Evolutionary conservation across 805 yeast genomes (phyloP).

Genomic region (Lipomyces anomalus): DNA sequence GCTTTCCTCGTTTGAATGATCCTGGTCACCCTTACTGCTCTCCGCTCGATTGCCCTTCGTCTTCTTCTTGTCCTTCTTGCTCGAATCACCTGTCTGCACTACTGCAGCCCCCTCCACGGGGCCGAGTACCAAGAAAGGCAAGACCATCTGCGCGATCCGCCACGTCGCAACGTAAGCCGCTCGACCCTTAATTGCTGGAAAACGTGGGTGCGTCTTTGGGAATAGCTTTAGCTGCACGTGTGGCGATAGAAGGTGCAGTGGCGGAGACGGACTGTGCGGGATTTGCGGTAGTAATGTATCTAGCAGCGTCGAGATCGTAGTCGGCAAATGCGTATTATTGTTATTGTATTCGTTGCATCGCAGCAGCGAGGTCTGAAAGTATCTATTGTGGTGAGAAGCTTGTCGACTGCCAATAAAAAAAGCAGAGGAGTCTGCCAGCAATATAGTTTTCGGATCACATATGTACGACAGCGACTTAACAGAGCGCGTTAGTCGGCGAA

Average conservation of each 20-base stretch:
- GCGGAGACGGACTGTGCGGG: slow-evolving; percentile 12
- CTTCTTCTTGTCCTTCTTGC: background rate
- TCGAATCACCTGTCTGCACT: background rate
- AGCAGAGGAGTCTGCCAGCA: too few relatives aligned
- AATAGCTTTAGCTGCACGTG: slow-evolving; percentile 20
- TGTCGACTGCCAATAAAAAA: too few relatives aligned
- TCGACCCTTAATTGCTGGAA: slow-evolving; percentile 20
- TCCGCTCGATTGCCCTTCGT: slow-evolving; percentile 1
- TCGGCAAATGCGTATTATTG: too few relatives aligned
- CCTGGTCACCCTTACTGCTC: background rate
- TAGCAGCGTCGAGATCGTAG: background rate
- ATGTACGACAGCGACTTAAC: too few relatives aligned
- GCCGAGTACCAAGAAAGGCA: slow-evolving; percentile 20
- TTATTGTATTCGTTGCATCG: too few relatives aligned
- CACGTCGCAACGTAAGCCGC: slow-evolving; percentile 19
- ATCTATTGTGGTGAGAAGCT: too few relatives aligned
- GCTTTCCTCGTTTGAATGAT: slow-evolving; percentile 1
- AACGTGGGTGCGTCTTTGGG: slow-evolving; percentile 21
- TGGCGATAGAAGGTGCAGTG: slow-evolving; percentile 15
- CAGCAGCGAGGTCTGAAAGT: too few relatives aligned
- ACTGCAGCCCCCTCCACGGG: slow-evolving; percentile 21
- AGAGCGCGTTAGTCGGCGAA: too few relatives aligned
- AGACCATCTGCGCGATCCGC: slow-evolving; percentile 21
- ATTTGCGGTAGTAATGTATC: slow-evolving; percentile 14
- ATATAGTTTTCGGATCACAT: too few relatives aligned